phyloP scores from a whole-genome alignment of 2,329 filamentous ascomycete genomes.

The Emmonsiellopsis sp. region DNA sequence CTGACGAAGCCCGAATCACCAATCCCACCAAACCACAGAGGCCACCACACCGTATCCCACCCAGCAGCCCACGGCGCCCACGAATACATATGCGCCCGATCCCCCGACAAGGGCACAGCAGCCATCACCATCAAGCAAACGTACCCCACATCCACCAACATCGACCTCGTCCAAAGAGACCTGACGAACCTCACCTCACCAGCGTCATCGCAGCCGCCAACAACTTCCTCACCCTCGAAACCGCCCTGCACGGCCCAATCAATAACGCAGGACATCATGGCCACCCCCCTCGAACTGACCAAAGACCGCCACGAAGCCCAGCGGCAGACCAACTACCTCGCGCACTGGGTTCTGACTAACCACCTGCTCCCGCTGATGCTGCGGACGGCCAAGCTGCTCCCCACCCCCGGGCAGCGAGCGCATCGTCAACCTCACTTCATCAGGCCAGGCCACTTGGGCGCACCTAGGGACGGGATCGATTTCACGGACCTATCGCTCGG shows the following conservation, averaged over 20 bases:
- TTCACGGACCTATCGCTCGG: slow-evolving; percentile 12
- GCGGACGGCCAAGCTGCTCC: slow-evolving; percentile 18
- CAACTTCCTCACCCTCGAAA: slow-evolving; percentile 20
- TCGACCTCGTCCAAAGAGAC: slow-evolving; percentile 10
- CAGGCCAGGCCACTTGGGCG: slow-evolving; percentile 12
- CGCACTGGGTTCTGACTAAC: slow-evolving; percentile 35
- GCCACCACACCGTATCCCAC: slow-evolving; percentile 28
- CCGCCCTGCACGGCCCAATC: slow-evolving; percentile 22
- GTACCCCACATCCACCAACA: slow-evolving; percentile 22
- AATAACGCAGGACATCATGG: slow-evolving; percentile 21
- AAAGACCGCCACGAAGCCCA: slow-evolving; percentile 31
- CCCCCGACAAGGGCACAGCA: slow-evolving; percentile 22
- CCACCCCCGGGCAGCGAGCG: slow-evolving; percentile 9
- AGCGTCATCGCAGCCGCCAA: slow-evolving; percentile 24
- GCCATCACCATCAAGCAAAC: slow-evolving; percentile 27
- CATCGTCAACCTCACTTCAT: slow-evolving; percentile 13
- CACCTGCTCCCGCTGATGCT: slow-evolving; percentile 31
- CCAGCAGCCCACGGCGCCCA: slow-evolving; percentile 31
- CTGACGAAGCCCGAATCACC: slow-evolving; percentile 1
- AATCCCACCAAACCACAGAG: slow-evolving; percentile 9
- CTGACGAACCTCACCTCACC: slow-evolving; percentile 11
- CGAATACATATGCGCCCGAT: slow-evolving; percentile 35
- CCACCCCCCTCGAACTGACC: slow-evolving; percentile 21
- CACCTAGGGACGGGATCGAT: slow-evolving; percentile 11
- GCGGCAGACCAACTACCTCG: slow-evolving; percentile 37